These are phyloP conservation scores for Fusarium chlamydosporum DNA, from an alignment of 2,329 filamentous ascomycete genomes.

Conservation along the genomic window DNA sequence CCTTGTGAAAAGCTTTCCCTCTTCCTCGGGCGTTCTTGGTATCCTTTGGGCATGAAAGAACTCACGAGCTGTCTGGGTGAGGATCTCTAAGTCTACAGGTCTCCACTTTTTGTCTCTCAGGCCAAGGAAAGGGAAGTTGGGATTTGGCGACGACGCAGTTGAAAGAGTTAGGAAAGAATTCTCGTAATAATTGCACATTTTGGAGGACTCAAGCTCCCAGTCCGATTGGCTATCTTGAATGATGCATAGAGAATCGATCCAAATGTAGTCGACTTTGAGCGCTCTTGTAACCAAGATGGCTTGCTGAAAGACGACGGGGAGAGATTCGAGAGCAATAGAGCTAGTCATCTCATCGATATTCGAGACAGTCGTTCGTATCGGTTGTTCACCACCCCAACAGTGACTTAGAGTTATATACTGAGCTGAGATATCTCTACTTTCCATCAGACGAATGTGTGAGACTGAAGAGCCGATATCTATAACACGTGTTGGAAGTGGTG, in stretches of 20 bases:
- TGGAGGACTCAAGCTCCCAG: not conserved
- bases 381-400: not conserved
- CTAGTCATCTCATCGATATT: not conserved
- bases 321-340: accelerated
- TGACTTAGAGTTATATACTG: not conserved
- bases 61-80: too few species aligned
- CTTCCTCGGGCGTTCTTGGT: not conserved
- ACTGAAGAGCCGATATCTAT: too few species aligned
- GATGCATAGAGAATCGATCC: not conserved
- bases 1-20: not conserved
- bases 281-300: accelerated
- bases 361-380: accelerated
- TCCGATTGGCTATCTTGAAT: not conserved
- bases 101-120: not conserved
- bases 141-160: not conserved
- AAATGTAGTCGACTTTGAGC: not conserved
- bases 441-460: too few species aligned
- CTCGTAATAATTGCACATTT: not conserved
- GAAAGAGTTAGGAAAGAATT: not conserved
- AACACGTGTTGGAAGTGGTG: too few species aligned
- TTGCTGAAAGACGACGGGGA: not conserved
- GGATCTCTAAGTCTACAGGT: not conserved
- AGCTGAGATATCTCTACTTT: too few species aligned
- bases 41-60: not conserved
- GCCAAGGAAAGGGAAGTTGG: not conserved